Evolutionary conservation across 768 basidiomycete genomes (phyloP).

Genomic region (Auriscalpium vulgare): DNA sequence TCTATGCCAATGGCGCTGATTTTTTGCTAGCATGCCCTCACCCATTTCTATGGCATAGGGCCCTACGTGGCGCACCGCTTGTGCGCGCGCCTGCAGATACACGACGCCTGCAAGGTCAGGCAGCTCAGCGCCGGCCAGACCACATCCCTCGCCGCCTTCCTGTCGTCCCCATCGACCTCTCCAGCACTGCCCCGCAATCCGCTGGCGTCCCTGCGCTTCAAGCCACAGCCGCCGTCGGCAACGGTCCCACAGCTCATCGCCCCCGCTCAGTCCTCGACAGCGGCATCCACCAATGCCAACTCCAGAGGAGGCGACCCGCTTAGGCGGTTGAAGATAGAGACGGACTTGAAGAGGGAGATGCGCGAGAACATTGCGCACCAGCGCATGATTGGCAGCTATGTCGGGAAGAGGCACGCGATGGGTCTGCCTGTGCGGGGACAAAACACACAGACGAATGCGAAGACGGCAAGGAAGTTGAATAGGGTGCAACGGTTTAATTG

Average conservation of each 20-base stretch:
- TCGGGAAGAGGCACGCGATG: conserved; percentile 90
- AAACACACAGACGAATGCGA: conserved; percentile 84
- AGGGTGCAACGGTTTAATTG: conserved; percentile 52
- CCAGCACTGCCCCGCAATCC: conserved; percentile 58
- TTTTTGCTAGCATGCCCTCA: conserved; percentile 70
- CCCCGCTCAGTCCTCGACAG: neutral
- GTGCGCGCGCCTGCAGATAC: conserved; percentile 89
- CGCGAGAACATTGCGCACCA: conserved; percentile 91
- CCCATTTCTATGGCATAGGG: conserved; percentile 84
- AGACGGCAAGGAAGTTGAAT: conserved; percentile 88
- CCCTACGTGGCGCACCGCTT: conserved; percentile 66
- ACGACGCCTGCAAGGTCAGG: conserved; percentile 73
- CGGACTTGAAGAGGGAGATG: conserved; percentile 74
- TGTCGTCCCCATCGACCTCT: conserved; percentile 81
- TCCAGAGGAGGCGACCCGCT: conserved; percentile 47
- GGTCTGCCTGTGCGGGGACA: conserved; percentile 91
- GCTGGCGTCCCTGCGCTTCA: conserved; percentile 49
- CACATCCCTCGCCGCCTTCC: conserved; percentile 87
- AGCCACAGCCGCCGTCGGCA: conserved; percentile 34
- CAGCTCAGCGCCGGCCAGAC: conserved; percentile 82
- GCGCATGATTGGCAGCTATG: conserved; percentile 89
- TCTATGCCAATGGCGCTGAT: neutral
- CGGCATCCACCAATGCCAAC: conserved; percentile 5
- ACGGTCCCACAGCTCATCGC: conserved; percentile 24
- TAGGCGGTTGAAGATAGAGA: conserved; percentile 74